Conservation (phyloP, 31 red algal genomes). For the Asparagopsis taxiformis region DNA sequence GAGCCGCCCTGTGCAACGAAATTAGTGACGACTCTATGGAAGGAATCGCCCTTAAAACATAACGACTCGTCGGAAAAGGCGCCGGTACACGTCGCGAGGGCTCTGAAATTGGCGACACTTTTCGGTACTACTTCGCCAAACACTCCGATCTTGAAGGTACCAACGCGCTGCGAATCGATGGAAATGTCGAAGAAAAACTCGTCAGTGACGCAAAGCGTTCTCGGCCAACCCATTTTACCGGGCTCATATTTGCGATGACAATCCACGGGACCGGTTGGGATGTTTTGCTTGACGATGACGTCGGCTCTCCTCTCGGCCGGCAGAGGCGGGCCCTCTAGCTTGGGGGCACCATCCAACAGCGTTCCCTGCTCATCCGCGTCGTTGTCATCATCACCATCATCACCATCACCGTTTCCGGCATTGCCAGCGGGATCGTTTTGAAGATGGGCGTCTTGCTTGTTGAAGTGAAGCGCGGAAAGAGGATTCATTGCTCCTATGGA, state of each 20-base stretch:
- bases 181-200: slow-evolving; percentile 82
- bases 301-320: background rate
- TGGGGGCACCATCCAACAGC: slow-evolving; percentile 23
- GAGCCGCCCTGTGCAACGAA: slow-evolving; percentile 90
- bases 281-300: background rate
- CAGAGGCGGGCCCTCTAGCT: slow-evolving; percentile 10
- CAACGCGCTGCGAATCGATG: slow-evolving; percentile 27
- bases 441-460: no score
- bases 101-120: slow-evolving; percentile 80
- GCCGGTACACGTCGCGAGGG: slow-evolving; percentile 80
- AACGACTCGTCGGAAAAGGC: slow-evolving; percentile 54
- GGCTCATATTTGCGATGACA: slow-evolving; percentile 63
- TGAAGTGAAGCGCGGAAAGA: no score
- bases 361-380: slow-evolving; percentile 19
- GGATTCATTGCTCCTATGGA: no score
- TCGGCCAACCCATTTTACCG: slow-evolving; percentile 56
- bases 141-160: slow-evolving; percentile 67
- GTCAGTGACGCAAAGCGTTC: slow-evolving; percentile 65
- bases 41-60: slow-evolving; percentile 64
- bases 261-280: background rate
- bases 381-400: background rate
- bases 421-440: background rate
- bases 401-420: background rate
- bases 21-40: slow-evolving; percentile 79
- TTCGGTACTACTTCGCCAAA: slow-evolving; percentile 87